Evolutionary conservation across 2,329 filamentous ascomycete species (phyloP).

Genomic region (Fusarium sp.): DNA sequence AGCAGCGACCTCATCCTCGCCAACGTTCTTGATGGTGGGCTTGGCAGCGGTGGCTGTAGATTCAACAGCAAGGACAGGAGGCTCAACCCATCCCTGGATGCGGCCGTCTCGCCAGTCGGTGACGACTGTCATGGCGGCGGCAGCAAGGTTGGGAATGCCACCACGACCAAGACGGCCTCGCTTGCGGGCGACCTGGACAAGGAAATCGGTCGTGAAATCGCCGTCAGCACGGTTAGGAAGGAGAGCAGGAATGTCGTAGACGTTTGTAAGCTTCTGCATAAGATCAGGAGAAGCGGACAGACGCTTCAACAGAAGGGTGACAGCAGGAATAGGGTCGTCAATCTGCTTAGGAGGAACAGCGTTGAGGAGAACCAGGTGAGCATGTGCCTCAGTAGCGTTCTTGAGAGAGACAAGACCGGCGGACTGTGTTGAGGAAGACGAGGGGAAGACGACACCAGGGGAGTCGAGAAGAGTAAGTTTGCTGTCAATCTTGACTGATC

Average conservation of each 20-base stretch:
- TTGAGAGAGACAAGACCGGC: constrained; percentile 63
- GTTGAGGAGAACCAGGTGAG: constrained; percentile 87
- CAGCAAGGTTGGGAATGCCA: constrained; percentile 87
- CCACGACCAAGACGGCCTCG: constrained; percentile 88
- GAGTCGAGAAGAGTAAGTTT: constrained; percentile 95
- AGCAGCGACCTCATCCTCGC: constrained; percentile 61
- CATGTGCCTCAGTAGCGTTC: constrained; percentile 78
- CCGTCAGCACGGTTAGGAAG: constrained; percentile 73
- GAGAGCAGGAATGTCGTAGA: constrained; percentile 87
- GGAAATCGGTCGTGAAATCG: constrained; percentile 87
- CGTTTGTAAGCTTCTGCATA: constrained; percentile 80
- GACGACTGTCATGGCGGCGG: constrained; percentile 91
- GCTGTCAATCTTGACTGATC: constrained; percentile 93
- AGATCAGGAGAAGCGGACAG: constrained; percentile 79
- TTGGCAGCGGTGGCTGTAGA: constrained; percentile 47
- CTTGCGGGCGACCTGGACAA: constrained; percentile 95
- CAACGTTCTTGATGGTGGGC: constrained; percentile 53
- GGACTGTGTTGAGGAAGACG: constrained; percentile 58
- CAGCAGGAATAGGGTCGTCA: constrained; percentile 88
- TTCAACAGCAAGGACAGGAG: constrained; percentile 73
- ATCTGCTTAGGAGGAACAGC: constrained; percentile 95
- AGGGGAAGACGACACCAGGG: constrained; percentile 93
- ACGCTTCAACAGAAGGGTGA: constrained; percentile 84
- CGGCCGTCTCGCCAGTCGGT: constrained; percentile 97
- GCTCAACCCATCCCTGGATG: constrained; percentile 90